These are phyloP conservation scores for Sporothrix luriei DNA, from an alignment of 2,329 filamentous ascomycete genomes.

Conservation along the genomic window DNA sequence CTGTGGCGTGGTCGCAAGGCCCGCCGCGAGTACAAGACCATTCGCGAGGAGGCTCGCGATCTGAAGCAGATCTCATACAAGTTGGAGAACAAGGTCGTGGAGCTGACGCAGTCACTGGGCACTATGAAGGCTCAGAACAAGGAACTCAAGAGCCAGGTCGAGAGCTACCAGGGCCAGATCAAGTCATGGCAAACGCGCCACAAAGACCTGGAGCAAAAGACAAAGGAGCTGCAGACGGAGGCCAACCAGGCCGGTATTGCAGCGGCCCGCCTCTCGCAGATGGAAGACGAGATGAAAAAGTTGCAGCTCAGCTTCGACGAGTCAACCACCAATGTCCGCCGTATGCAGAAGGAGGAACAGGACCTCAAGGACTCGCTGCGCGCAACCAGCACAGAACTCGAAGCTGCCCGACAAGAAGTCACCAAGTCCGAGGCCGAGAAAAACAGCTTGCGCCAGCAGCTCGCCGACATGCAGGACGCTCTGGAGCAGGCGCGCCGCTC, in stretches of 20 bases:
- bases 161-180: conserved; percentile 94
- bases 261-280: conserved; percentile 81
- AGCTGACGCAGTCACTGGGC: conserved; percentile 90
- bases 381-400: conserved; percentile 76
- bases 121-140: conserved; percentile 96
- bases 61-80: conserved; percentile 99
- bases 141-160: conserved; percentile 79
- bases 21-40: conserved; percentile 80
- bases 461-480: conserved; percentile 88
- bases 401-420: conserved; percentile 73
- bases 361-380: conserved; percentile 80
- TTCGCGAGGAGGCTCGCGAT: conserved; percentile 94
- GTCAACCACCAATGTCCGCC: conserved; percentile 84
- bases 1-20: conserved; percentile 86
- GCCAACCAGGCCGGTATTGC: conserved; percentile 97
- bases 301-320: conserved; percentile 88
- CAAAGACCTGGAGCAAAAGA: conserved; percentile 82
- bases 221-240: conserved; percentile 93
- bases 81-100: conserved; percentile 98
- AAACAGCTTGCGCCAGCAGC: conserved; percentile 78
- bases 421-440: conserved; percentile 83
- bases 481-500: conserved; percentile 82
- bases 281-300: conserved; percentile 96
- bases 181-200: conserved; percentile 94
- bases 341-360: conserved; percentile 92